Conservation (phyloP, 768 basidiomycete species). For the Kwoniella shandongensis region DNA sequence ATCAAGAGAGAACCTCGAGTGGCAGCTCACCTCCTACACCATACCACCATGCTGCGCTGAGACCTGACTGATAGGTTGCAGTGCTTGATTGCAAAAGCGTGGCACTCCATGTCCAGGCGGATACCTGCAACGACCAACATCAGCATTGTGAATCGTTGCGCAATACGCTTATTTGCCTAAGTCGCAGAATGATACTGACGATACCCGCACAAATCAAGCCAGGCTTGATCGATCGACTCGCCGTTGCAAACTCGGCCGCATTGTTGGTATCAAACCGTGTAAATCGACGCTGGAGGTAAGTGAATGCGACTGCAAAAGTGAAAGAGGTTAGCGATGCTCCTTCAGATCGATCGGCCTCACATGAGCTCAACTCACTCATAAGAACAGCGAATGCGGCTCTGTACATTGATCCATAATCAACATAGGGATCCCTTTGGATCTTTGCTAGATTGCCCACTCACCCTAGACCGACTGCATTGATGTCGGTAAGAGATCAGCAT, state of each 20-base stretch:
- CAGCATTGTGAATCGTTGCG: too few species aligned
- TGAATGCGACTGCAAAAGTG: constrained; percentile 21
- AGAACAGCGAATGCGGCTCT: constrained; percentile 27
- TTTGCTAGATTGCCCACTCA: constrained; percentile 2
- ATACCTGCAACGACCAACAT: constrained; percentile 20
- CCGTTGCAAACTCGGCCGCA: constrained; percentile 26
- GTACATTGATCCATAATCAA: neutral
- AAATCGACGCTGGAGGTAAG: constrained; percentile 22
- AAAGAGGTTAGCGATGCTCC: neutral
- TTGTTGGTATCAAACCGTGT: constrained; percentile 19
- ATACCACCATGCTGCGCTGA: constrained; percentile 32
- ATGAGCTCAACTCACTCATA: constrained; percentile 21
- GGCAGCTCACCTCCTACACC: constrained; percentile 23
- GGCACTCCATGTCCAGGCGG: constrained; percentile 32
- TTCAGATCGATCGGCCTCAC: neutral
- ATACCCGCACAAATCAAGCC: constrained; percentile 27
- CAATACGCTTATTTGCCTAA: constrained; percentile 2
- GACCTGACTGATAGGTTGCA: constrained; percentile 21
- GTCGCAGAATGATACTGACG: constrained; percentile 2
- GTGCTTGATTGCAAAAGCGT: constrained; percentile 20
- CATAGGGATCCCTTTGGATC: neutral
- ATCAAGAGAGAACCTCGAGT: neutral
- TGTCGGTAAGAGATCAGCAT: too few species aligned
- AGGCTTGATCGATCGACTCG: constrained; percentile 24
- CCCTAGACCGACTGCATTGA: constrained; percentile 16